phyloP scores from a whole-genome alignment of 805 yeast species.

The Ogataea dorogensis region DNA sequence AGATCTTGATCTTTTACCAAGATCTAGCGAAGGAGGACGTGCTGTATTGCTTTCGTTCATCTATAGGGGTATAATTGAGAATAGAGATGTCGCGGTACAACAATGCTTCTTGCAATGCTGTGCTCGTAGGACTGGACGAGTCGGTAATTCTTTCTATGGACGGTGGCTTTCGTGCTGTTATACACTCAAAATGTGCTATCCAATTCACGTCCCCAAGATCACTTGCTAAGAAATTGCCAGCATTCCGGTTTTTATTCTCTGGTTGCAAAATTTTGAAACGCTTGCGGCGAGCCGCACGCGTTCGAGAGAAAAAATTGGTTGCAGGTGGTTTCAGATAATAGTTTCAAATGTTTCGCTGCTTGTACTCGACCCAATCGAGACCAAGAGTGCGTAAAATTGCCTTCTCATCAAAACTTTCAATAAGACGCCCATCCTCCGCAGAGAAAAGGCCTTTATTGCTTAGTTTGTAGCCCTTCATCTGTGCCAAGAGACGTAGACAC shows the following conservation, averaged over 20 bases:
- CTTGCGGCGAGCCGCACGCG: conserved; percentile 15
- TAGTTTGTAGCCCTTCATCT: conserved; percentile 36
- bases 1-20: conserved; percentile 9
- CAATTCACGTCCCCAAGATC: neutral
- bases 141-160: conserved; percentile 1
- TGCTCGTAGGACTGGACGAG: conserved; percentile 1
- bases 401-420: conserved; percentile 45
- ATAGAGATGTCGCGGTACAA: no score
- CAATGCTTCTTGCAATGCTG: no score
- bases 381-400: conserved; percentile 46
- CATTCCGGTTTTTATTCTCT: conserved; percentile 11
- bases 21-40: conserved; percentile 17
- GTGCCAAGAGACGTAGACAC: conserved; percentile 42
- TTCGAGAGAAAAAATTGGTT: conserved; percentile 2
- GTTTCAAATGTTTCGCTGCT: conserved; percentile 20
- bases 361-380: conserved; percentile 31
- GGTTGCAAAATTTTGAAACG: conserved; percentile 13
- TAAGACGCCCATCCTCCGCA: conserved; percentile 18
- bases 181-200: neutral
- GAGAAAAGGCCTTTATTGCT: conserved; percentile 45
- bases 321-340: conserved; percentile 15
- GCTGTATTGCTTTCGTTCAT: conserved; percentile 3
- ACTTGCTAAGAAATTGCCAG: conserved; percentile 4
- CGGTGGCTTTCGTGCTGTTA: no score
- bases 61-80: conserved; percentile 7